These are phyloP conservation scores for Lactarius hengduanensis DNA, from an alignment of 768 basidiomycete species.

Conservation along the genomic window DNA sequence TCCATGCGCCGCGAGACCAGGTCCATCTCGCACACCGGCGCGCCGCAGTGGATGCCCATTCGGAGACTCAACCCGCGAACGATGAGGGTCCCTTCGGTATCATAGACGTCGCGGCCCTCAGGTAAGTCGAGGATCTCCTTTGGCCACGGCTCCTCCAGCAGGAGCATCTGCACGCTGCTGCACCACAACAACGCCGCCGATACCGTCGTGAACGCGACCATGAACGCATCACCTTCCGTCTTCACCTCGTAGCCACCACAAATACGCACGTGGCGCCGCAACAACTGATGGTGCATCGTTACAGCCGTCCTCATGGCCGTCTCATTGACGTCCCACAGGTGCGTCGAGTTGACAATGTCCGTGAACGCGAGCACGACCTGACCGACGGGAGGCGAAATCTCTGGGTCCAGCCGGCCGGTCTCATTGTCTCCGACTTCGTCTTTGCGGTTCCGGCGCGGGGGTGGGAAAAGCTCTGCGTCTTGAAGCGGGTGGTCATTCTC, in stretches of 20 bases:
- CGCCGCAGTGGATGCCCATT: conserved; percentile 96
- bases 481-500: conserved; percentile 41
- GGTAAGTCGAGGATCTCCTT: conserved; percentile 89
- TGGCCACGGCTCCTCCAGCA: conserved; percentile 87
- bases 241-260: conserved; percentile 99
- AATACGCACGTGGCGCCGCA: conserved; percentile 80
- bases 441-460: conserved; percentile 39
- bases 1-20: conserved; percentile 87
- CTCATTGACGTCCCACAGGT: conserved; percentile 88
- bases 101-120: conserved; percentile 80
- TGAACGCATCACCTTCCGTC: conserved; percentile 98
- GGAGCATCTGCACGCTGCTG: conserved; percentile 77
- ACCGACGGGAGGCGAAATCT: conserved; percentile 82
- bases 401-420: conserved; percentile 64
- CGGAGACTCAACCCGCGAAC: conserved; percentile 89
- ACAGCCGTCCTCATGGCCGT: conserved; percentile 94
- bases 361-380: conserved; percentile 95
- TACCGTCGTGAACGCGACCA: conserved; percentile 94
- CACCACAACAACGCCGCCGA: conserved; percentile 89
- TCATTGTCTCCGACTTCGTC: conserved; percentile 56
- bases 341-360: conserved; percentile 95
- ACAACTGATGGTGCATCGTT: conserved; percentile 81
- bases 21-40: conserved; percentile 87
- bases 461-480: conserved; percentile 40
- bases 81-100: conserved; percentile 63